A percentile compares a stretch with the other conserved stretches of the same genome.
phyloP scores from a whole-genome alignment of 768 basidiomycete species.

The Pleurotus pulmonarius region DNA sequence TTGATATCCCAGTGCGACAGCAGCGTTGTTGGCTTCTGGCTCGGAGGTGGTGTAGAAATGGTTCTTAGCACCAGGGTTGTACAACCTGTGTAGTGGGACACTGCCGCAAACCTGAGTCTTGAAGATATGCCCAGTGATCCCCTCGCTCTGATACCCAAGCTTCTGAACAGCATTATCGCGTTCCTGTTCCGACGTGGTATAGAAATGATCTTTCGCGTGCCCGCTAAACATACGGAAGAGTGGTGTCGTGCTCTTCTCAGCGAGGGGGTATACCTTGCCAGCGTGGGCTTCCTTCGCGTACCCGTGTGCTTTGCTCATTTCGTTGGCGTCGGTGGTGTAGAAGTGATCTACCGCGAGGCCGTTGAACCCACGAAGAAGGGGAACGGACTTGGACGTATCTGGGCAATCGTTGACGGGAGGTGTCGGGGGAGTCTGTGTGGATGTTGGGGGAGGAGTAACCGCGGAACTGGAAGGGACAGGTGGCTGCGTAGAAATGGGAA shows the following conservation, averaged over 20 bases:
- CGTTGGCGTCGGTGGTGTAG: background rate
- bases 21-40: background rate
- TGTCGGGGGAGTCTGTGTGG: background rate
- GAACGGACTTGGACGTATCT: background rate
- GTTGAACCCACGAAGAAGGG: background rate
- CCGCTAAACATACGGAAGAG: background rate
- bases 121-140: background rate
- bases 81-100: background rate
- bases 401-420: background rate
- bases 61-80: background rate
- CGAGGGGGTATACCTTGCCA: constrained; percentile 1
- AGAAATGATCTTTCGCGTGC: background rate
- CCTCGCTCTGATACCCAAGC: background rate
- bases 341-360: background rate
- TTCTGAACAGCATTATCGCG: background rate
- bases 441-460: background rate
- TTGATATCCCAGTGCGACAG: background rate
- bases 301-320: background rate
- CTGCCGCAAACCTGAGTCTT: no score
- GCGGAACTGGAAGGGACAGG: background rate
- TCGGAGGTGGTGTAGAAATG: background rate
- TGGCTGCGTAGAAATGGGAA: background rate
- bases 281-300: background rate
- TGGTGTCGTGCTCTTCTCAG: background rate
- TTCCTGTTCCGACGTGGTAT: background rate